phyloP scores from a whole-genome alignment of 257 asterid species.

The Gynochthodes officinalis region DNA sequence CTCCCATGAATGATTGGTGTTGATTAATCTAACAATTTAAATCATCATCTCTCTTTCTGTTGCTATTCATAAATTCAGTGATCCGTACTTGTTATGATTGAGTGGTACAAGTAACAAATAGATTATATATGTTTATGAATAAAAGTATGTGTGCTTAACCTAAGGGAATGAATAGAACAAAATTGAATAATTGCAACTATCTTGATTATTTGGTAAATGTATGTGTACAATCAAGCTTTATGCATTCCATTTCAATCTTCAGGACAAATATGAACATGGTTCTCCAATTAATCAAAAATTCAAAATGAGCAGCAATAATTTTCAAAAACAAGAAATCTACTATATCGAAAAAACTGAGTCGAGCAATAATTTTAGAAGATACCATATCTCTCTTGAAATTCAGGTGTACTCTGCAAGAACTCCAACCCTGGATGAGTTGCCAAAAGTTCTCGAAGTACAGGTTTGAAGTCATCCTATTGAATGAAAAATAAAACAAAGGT shows the following conservation, averaged over 20 bases:
- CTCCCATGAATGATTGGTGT: too few relatives aligned
- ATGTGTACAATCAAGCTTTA: neutral
- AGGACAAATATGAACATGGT: neutral
- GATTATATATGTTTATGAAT: too few relatives aligned
- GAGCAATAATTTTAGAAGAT: slow-evolving; percentile 24
- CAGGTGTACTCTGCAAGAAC: slow-evolving; percentile 98
- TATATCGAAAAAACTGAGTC: neutral
- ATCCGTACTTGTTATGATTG: too few relatives aligned
- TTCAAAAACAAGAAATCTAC: neutral
- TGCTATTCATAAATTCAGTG: too few relatives aligned
- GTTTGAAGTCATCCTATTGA: slow-evolving; percentile 84
- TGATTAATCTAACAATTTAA: too few relatives aligned
- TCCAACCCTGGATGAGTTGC: slow-evolving; percentile 98
- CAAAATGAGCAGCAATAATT: neutral
- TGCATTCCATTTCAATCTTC: neutral
- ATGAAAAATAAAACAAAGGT: neutral
- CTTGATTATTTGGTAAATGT: too few relatives aligned
- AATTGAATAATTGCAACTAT: neutral
- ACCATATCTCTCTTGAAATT: slow-evolving; percentile 99
- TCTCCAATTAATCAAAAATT: neutral
- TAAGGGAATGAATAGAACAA: too few relatives aligned
- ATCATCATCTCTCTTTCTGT: too few relatives aligned
- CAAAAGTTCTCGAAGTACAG: slow-evolving; percentile 92
- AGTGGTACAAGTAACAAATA: too few relatives aligned
- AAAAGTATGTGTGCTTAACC: too few relatives aligned